These are phyloP conservation scores for Thalassiosira hispida DNA, from an alignment of 352 stramenopile genomes.

Conservation along the genomic window DNA sequence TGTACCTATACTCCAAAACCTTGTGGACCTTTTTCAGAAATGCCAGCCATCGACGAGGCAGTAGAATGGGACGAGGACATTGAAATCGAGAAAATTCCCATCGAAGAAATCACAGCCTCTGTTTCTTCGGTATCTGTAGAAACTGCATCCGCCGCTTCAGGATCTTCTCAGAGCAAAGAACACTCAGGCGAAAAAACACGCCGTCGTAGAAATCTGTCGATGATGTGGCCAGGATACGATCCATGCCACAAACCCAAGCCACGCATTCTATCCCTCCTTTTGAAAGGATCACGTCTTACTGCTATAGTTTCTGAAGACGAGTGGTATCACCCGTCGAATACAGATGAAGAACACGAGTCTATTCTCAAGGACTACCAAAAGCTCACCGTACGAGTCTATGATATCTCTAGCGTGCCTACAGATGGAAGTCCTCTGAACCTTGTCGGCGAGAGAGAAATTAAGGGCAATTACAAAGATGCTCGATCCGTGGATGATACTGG, in stretches of 20 bases:
- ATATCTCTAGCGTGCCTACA: conserved; percentile 32
- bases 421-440: conserved; percentile 41
- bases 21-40: not conserved
- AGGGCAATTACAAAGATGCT: conserved; percentile 35
- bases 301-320: conserved; percentile 27
- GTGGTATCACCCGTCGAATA: not conserved
- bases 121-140: too few relatives aligned
- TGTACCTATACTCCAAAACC: conserved; percentile 2
- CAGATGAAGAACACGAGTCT: not conserved
- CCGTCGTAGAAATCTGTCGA: not conserved
- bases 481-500: conserved; percentile 26
- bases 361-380: conserved; percentile 35
- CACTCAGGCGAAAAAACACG: conserved; percentile 11
- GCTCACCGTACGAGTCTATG: conserved; percentile 41
- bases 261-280: conserved; percentile 42
- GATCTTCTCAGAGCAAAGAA: too few relatives aligned
- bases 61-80: too few relatives aligned
- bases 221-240: conserved; percentile 9
- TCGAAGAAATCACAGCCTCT: too few relatives aligned
- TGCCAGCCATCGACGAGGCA: not conserved
- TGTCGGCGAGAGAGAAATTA: conserved; percentile 39
- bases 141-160: too few relatives aligned
- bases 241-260: conserved; percentile 54
- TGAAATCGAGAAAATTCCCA: too few relatives aligned
- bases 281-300: conserved; percentile 23